Base-by-base conservation (phyloP, 495 filamentous ascomycete species). In the Tuber umbilicatum region DNA sequence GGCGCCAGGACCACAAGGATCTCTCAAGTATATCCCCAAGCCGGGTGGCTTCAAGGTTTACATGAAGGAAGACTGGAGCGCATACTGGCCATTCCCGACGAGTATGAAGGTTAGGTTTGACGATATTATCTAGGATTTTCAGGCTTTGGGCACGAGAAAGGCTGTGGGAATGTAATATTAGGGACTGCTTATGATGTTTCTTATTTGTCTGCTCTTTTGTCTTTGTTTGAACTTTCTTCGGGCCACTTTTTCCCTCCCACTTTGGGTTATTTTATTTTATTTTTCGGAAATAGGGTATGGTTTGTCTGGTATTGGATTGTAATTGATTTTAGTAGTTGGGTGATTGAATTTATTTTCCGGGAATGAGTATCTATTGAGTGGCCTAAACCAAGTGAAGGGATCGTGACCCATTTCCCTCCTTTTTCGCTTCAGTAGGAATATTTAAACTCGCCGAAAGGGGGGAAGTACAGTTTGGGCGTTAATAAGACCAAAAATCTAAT, bases 51-150 rank as follows among this genome's bases (percentile, higher is more conserved):
- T 87, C 81, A 88, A 88, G 39, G 82, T 89, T 39, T 96, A 94
- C 78, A 86, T 97, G 85, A 88, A 89, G 71, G 89, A 92, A 83
- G 91, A 96, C 79, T 88, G 89, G 84, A 90, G 90, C 39, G 86
- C 86, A 42, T 89, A 89, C 83, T 91, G 87, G 81, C 87, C 91
- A 10, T 94, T 93, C 86, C 93, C 93, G 0, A 89, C 87, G 40
- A 90, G 88, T 84, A 89, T 89, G 87, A 87, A 86, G 83, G 83
- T 89, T 75, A 83, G 82, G 68, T 88, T 85, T 82, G 87, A 88
- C 76, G 82, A 84, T n/a, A 71, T 81, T 17, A 74, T 77, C 72
- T 81, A 71, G 72, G 47, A 0, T n/a, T n/a, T 2, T 27, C 23
- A 0, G 47, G 47, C 7, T 55, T 45, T 5, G 45, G 31, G 45